phyloP scores from a whole-genome alignment of 371 early-diverging fungal genomes.

The Chytridium lagenaria region DNA sequence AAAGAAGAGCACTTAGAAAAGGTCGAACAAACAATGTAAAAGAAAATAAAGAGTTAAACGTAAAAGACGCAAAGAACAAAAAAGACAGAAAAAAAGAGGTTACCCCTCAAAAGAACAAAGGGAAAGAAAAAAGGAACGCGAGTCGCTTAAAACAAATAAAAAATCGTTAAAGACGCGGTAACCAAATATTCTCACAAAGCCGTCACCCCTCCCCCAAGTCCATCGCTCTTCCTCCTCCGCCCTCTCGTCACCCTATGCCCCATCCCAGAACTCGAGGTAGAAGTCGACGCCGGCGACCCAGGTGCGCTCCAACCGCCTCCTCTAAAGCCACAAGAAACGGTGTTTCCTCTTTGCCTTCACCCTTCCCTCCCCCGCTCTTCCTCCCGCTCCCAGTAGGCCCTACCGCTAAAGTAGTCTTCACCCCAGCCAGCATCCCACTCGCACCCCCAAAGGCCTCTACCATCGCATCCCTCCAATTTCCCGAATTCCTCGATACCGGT shows the following conservation, averaged over 20 bases:
- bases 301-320: too few relatives aligned
- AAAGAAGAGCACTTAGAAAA: too few relatives aligned
- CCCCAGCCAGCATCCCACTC: constrained; percentile 14
- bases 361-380: too few relatives aligned
- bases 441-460: constrained; percentile 1
- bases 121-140: neutral
- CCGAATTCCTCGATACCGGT: neutral
- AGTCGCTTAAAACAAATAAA: neutral
- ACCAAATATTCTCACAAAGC: neutral
- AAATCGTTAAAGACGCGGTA: neutral
- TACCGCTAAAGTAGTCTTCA: constrained; percentile 14
- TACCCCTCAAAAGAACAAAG: neutral
- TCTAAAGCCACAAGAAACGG: too few relatives aligned
- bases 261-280: too few relatives aligned
- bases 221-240: constrained; percentile 4
- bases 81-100: neutral
- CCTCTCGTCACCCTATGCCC: constrained; percentile 4
- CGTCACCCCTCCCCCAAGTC: neutral
- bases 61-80: neutral
- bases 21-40: neutral
- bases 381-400: too few relatives aligned
- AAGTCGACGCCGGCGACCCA: too few relatives aligned
- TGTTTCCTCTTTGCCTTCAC: too few relatives aligned
- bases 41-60: neutral
- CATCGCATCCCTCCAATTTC: constrained; percentile 8